Percentiles rank a stretch among this genome's conserved stretches.
Conservation (phyloP, 257 asterid species). For the Verbascum thapsus region DNA sequence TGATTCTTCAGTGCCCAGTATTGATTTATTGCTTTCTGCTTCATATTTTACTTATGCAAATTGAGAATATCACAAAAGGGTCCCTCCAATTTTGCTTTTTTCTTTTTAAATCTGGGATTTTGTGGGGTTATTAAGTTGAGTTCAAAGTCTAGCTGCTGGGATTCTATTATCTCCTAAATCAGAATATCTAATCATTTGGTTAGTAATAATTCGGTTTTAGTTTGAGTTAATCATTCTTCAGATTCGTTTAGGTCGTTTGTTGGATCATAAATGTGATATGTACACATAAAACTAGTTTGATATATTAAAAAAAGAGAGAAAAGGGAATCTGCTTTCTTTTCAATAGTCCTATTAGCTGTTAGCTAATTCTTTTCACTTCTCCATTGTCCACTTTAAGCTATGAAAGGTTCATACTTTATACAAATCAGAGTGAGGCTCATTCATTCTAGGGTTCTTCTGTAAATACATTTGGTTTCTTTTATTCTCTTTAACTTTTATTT, state of each 20-base stretch:
- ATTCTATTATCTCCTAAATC: slow-evolving; percentile 25
- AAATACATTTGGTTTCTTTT: slow-evolving; percentile 75
- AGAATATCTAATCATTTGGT: slow-evolving; percentile 20
- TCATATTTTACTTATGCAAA: slow-evolving; percentile 47
- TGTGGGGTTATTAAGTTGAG: slow-evolving; percentile 47
- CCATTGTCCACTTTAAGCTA: slow-evolving; percentile 63
- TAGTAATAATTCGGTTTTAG: not conserved
- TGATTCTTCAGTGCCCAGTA: slow-evolving; percentile 52
- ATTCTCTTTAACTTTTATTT: slow-evolving; percentile 41
- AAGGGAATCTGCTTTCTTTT: slow-evolving; percentile 89
- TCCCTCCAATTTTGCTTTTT: slow-evolving; percentile 40
- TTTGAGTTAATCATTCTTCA: slow-evolving; percentile 22
- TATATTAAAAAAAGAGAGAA: slow-evolving; percentile 21
- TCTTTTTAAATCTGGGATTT: slow-evolving; percentile 56
- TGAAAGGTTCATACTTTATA: slow-evolving; percentile 79
- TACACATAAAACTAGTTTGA: not conserved
- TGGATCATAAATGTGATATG: slow-evolving; percentile 3
- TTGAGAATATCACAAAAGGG: slow-evolving; percentile 56
- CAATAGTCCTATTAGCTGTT: slow-evolving; percentile 63
- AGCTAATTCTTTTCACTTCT: slow-evolving; percentile 51
- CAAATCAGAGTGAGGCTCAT: no score
- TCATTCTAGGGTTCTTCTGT: slow-evolving; percentile 31
- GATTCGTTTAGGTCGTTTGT: slow-evolving; percentile 14
- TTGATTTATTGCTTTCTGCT: slow-evolving; percentile 44
- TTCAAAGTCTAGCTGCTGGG: slow-evolving; percentile 39